These are phyloP conservation scores for Cryptosporidium sp. DNA, from an alignment of 169 alveolate species.

Conservation along the genomic window DNA sequence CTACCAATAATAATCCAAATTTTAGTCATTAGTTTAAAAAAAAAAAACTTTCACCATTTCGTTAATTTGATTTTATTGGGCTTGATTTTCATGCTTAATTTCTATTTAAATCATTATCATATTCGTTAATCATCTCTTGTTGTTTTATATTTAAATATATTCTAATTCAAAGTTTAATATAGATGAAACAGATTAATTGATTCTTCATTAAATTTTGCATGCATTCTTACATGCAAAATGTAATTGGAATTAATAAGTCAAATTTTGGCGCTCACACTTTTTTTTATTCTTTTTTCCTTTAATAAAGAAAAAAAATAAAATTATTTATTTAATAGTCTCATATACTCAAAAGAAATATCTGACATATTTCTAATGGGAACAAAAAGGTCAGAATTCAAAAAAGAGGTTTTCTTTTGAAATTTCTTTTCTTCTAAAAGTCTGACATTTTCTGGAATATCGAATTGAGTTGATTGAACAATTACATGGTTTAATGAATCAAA, in stretches of 20 bases:
- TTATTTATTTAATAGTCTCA: constrained; percentile 19
- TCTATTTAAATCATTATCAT: background rate
- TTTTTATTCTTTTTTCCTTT: too few relatives aligned
- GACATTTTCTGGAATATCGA: constrained; percentile 29
- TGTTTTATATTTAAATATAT: background rate
- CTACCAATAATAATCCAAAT: background rate
- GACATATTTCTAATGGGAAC: constrained; percentile 3
- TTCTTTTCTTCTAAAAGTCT: constrained; percentile 22
- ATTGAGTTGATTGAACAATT: constrained; percentile 42
- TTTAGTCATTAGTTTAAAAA: background rate
- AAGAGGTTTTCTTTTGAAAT: background rate
- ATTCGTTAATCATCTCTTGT: background rate
- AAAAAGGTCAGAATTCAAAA: constrained; percentile 5
- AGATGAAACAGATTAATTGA: background rate
- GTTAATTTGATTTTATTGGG: background rate
- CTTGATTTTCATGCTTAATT: background rate
- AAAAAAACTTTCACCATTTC: background rate
- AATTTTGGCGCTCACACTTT: background rate
- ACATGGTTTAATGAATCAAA: constrained; percentile 33
- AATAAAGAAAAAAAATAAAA: too few relatives aligned
- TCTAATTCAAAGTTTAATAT: background rate
- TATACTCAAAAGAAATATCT: constrained; percentile 31
- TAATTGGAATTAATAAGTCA: too few relatives aligned
- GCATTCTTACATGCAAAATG: background rate
- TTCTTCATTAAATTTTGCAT: background rate